Evolutionary conservation across 2,329 filamentous ascomycete genomes (phyloP).

Genomic region (Nemania sp.): DNA sequence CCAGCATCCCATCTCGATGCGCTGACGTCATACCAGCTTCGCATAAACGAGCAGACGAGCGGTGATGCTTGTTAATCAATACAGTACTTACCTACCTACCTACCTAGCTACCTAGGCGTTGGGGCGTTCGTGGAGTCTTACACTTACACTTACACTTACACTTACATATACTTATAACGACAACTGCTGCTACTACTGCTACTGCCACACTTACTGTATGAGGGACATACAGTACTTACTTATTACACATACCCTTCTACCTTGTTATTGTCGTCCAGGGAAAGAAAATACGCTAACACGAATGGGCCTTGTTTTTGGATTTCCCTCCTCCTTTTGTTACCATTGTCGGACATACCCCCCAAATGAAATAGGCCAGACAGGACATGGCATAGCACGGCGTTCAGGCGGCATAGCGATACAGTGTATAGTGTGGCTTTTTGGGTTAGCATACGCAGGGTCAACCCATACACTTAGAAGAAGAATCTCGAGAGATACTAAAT

Average conservation of each 20-base stretch:
- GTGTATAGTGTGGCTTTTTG: constrained; percentile 17
- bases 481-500: constrained; percentile 21
- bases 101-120: no score
- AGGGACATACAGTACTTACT: no score
- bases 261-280: constrained; percentile 1
- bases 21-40: constrained; percentile 32
- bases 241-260: no score
- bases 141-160: no score
- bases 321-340: constrained; percentile 19
- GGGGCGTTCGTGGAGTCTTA: constrained; percentile 26
- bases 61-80: constrained; percentile 30
- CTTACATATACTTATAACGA: no score
- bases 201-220: neutral
- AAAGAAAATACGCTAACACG: constrained; percentile 14
- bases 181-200: no score
- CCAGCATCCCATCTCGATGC: constrained; percentile 10
- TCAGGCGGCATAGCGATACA: constrained; percentile 38
- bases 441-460: constrained; percentile 35
- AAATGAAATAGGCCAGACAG: constrained; percentile 25
- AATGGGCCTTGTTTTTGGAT: constrained; percentile 17
- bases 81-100: no score
- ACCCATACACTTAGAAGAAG: constrained; percentile 21
- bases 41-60: constrained; percentile 7
- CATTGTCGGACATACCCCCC: constrained; percentile 36
- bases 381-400: constrained; percentile 35